Evolutionary conservation across 768 basidiomycete genomes (phyloP).

Genomic region (Macrolepiota dolichaula): DNA sequence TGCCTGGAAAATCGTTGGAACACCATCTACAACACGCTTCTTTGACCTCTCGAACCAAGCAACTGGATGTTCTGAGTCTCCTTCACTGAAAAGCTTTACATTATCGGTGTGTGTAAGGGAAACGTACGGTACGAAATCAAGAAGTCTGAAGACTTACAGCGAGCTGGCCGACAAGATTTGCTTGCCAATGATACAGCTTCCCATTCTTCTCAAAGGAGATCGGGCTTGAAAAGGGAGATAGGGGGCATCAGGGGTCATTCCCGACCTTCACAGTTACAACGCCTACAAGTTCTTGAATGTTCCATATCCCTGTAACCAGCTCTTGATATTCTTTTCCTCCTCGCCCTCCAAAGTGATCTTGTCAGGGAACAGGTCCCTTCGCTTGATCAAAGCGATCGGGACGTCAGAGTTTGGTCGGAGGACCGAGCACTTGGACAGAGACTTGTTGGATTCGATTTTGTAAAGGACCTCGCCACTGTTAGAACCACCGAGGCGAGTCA

Average conservation of each 20-base stretch:
- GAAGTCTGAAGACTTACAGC: constrained; percentile 17
- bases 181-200: constrained; percentile 20
- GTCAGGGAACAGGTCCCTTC: constrained; percentile 20
- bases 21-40: neutral
- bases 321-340: constrained; percentile 16
- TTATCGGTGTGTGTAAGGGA: neutral
- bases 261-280: neutral
- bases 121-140: too few species aligned
- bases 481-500: neutral
- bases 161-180: constrained; percentile 16
- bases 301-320: constrained; percentile 20
- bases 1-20: neutral
- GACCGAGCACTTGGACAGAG: constrained; percentile 3
- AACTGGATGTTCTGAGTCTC: neutral
- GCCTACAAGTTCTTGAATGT: constrained; percentile 19
- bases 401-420: neutral
- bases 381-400: constrained; percentile 17
- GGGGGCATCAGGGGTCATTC: neutral
- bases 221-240: constrained; percentile 18
- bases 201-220: constrained; percentile 20
- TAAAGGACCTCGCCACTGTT: neutral
- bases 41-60: neutral
- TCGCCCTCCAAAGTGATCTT: constrained; percentile 20
- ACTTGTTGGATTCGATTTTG: constrained; percentile 1
- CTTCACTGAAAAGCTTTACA: neutral